Evolutionary conservation across 176 grass and related monocot genomes (phyloP), one percentile per base, ranked within the genome.

Genomic region (Aechmea fasciata): DNA sequence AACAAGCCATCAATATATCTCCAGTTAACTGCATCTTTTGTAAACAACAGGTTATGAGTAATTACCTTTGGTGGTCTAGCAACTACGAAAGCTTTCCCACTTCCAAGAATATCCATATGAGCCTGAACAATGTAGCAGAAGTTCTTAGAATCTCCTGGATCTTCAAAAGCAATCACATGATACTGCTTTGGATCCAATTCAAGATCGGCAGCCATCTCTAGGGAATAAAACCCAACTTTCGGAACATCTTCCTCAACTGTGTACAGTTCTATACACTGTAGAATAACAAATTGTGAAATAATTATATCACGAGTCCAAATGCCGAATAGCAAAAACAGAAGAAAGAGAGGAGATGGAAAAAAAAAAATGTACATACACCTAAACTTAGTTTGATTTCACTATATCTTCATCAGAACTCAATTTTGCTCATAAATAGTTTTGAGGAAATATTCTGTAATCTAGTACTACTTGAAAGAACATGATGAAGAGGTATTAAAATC

Each of bases 141-240:
- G 41, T 80, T 80, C 78, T 80, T 80, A 28, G 62, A 66, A 49
- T 80, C 78, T 57, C 69, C 70, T 11, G 51, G 47, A 50, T 80
- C 78, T 17, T 73, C 70, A 49, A 80, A 80, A 57, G 51, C 70
- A 73, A 80, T 73, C 69, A 80, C 78, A 67, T 80, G 78, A 67
- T 73, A 67, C 25, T 80, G 78, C 49, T 80, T 80, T 25, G 78
- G 78, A 48, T 80, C 24, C 49, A 73, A 53, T 61, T 73, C 78
- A 65, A 80, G 78, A 59, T 80, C 78, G 3, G 63, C 62, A 57
- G 78, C 78, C 78, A 80, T 73, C 63, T 80, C 78, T n/a, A 80
- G 41, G 28, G 78, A 71, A 80, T 80, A 80, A 65, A 80, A 73
- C 54, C 78, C 78, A 22, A 80, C 51, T 66, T 61, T 80, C 68